Percentiles rank a stretch among this genome's conserved stretches.
Conservation (phyloP, 2,329 filamentous ascomycete species). For the Ophiostoma angusticollis region DNA sequence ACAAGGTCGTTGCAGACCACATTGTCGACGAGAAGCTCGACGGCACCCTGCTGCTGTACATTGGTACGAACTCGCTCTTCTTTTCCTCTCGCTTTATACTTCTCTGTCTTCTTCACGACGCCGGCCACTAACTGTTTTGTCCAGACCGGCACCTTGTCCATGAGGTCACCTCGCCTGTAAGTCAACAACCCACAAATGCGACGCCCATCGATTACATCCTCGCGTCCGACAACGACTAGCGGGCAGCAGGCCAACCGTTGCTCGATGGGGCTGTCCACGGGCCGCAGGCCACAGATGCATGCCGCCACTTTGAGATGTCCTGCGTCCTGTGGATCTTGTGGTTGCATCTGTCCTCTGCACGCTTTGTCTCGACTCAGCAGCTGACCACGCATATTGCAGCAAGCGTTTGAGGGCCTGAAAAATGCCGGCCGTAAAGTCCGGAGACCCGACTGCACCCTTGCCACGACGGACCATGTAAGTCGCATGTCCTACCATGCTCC, state of each 20-base stretch:
- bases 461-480: slow-evolving; percentile 90
- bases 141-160: slow-evolving; percentile 89
- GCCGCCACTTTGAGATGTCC: too few species aligned
- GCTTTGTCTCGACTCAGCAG: too few species aligned
- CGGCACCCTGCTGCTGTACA: slow-evolving; percentile 85
- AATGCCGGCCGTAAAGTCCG: slow-evolving; percentile 81
- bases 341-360: neutral
- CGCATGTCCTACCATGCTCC: too few species aligned
- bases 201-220: too few species aligned
- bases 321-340: neutral
- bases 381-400: too few species aligned
- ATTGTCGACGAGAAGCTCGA: slow-evolving; percentile 92
- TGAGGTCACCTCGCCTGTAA: slow-evolving; percentile 91
- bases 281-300: too few species aligned
- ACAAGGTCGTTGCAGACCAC: slow-evolving; percentile 93
- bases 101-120: too few species aligned
- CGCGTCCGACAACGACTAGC: neutral
- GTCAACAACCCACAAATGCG: slow-evolving; percentile 18
- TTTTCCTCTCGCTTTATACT: neutral
- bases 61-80: slow-evolving; percentile 60
- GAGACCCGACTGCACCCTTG: slow-evolving; percentile 90
- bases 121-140: slow-evolving; percentile 8
- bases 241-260: too few species aligned
- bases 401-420: slow-evolving; percentile 92
- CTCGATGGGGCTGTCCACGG: too few species aligned